phyloP scores from a whole-genome alignment of 495 filamentous ascomycete genomes.

The Aspergillus leporis region DNA sequence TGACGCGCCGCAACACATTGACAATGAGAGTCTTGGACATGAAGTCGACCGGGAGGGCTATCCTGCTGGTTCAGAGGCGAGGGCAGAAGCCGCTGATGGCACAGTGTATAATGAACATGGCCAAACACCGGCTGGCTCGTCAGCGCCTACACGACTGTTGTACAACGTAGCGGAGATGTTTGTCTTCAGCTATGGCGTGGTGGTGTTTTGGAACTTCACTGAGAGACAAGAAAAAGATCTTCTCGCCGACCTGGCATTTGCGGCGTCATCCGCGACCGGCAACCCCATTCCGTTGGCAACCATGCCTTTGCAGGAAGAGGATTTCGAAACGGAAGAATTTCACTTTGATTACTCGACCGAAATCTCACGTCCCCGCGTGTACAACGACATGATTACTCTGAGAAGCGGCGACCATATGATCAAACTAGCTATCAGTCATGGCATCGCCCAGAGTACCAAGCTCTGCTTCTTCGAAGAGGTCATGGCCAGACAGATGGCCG shows the following conservation, averaged over 20 bases:
- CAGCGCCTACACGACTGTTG: conserved; percentile 48
- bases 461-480: conserved; percentile 95
- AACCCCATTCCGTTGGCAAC: conserved; percentile 62
- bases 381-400: conserved; percentile 99
- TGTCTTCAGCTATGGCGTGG: conserved; percentile 95
- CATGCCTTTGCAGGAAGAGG: conserved; percentile 72
- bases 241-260: conserved; percentile 92
- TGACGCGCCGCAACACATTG: conserved; percentile 14
- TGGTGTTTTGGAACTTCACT: conserved; percentile 98
- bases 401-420: conserved; percentile 97
- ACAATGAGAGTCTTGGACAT: conserved; percentile 11
- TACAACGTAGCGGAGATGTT: conserved; percentile 95
- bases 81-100: conserved; percentile 9
- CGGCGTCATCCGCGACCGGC: conserved; percentile 55
- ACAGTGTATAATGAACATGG: conserved; percentile 10
- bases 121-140: conserved; percentile 16
- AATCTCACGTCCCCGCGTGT: conserved; percentile 84
- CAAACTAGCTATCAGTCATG: conserved; percentile 94
- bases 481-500: conserved; percentile 91
- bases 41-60: background rate
- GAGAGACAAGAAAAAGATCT: conserved; percentile 96
- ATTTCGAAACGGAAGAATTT: conserved; percentile 98
- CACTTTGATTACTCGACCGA: conserved; percentile 94
- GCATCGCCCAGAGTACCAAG: conserved; percentile 96
- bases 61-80: background rate